These are phyloP conservation scores for Macrolepiota fuliginosa DNA, from an alignment of 768 basidiomycete species.

Conservation along the genomic window DNA sequence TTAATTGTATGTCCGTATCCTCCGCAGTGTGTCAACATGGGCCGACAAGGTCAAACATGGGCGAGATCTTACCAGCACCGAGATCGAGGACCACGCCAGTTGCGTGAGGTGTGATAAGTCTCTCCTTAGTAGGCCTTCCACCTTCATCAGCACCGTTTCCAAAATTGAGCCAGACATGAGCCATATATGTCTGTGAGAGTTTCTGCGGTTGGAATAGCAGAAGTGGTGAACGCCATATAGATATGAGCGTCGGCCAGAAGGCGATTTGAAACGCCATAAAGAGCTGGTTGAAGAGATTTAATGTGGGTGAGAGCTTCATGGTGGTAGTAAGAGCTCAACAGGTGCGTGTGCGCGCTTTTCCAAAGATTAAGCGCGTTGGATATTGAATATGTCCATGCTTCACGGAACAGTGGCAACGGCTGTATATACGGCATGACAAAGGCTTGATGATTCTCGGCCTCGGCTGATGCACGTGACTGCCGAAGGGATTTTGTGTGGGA, in stretches of 20 bases:
- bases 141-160: constrained; percentile 45
- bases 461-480: background rate
- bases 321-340: background rate
- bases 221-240: constrained; percentile 36
- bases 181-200: constrained; percentile 57
- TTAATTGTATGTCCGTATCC: constrained; percentile 62
- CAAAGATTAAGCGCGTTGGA: background rate
- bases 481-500: constrained; percentile 1
- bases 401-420: background rate
- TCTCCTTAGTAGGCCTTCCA: constrained; percentile 36
- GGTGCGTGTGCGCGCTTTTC: background rate
- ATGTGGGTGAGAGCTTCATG: constrained; percentile 49
- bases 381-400: background rate
- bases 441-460: background rate
- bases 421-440: background rate
- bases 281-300: constrained; percentile 43
- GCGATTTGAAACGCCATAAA: constrained; percentile 32
- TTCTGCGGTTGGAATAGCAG: constrained; percentile 42
- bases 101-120: constrained; percentile 53
- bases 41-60: background rate
- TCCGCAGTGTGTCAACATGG: constrained; percentile 18
- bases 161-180: constrained; percentile 52
- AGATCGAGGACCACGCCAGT: constrained; percentile 63
- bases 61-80: constrained; percentile 51
- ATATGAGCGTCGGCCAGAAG: constrained; percentile 43